Percentiles rank a stretch among this genome's conserved stretches.
Evolutionary conservation across 1,284 basidiomycete species (phyloP).

Genomic region (Sanghuangporus baumii): DNA sequence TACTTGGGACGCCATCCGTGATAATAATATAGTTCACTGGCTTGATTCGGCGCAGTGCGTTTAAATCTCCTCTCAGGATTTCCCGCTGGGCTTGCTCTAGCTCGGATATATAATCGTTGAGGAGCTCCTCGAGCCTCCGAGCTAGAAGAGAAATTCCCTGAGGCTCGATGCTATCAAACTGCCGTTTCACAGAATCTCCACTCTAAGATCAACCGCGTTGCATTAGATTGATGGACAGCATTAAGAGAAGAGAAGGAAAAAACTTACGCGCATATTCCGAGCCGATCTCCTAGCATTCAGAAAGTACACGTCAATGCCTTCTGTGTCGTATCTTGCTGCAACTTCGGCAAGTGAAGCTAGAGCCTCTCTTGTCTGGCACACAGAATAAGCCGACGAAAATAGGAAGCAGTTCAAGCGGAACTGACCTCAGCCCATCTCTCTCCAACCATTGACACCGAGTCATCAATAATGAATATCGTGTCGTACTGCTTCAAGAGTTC

Average conservation of each 20-base stretch:
- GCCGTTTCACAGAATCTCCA: conserved; percentile 27
- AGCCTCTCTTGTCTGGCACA: conserved; percentile 35
- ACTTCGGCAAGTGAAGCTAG: conserved; percentile 37
- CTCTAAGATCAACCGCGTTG: not conserved
- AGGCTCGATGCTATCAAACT: conserved; percentile 42
- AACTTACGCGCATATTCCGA: conserved; percentile 32
- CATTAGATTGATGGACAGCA: no score
- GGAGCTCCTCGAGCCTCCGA: conserved; percentile 39
- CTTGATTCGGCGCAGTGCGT: conserved; percentile 35
- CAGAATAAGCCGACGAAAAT: not conserved
- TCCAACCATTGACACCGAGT: conserved; percentile 51
- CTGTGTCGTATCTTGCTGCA: conserved; percentile 38
- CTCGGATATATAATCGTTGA: conserved; percentile 39
- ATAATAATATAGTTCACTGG: conserved; percentile 57
- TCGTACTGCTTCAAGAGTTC: conserved; percentile 37
- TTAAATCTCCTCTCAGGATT: conserved; percentile 26
- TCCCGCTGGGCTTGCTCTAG: conserved; percentile 35
- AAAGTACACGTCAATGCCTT: conserved; percentile 49
- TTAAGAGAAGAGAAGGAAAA: not conserved
- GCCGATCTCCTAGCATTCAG: conserved; percentile 33
- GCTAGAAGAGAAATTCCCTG: conserved; percentile 45
- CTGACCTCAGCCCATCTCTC: conserved; percentile 42
- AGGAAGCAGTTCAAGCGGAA: not conserved
- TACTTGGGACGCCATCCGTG: conserved; percentile 57
- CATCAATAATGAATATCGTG: conserved; percentile 52